These are phyloP conservation scores for Ophiocordyceps australis DNA, from an alignment of 2,329 filamentous ascomycete species.

Conservation along the genomic window DNA sequence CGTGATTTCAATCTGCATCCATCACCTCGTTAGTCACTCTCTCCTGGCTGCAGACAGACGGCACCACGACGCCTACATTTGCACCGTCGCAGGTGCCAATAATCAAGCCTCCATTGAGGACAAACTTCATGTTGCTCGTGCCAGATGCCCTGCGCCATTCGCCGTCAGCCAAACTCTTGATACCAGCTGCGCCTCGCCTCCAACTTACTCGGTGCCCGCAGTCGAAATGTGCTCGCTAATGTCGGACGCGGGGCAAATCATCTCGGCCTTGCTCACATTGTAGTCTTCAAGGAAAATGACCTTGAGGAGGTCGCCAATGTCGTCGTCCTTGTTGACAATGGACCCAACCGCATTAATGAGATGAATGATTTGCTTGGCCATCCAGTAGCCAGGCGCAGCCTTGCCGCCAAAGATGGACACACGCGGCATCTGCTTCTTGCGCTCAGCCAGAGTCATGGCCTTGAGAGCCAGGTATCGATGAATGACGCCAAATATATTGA, in stretches of 20 bases:
- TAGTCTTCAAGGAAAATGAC: constrained; percentile 97
- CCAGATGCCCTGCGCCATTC: constrained; percentile 46
- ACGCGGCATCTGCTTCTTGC: constrained; percentile 70
- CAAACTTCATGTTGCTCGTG: constrained; percentile 99
- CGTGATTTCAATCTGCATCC: constrained; percentile 68
- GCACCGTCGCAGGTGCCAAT: constrained; percentile 97
- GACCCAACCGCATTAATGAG: constrained; percentile 81
- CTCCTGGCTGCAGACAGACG: neutral
- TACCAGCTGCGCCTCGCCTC: neutral
- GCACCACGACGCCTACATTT: constrained; percentile 62
- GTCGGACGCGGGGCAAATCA: constrained; percentile 86
- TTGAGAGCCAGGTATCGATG: constrained; percentile 86
- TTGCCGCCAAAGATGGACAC: constrained; percentile 97
- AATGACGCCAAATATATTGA: constrained; percentile 98
- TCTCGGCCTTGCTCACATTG: constrained; percentile 98
- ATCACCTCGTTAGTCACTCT: neutral
- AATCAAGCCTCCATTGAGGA: constrained; percentile 89
- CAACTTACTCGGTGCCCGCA: constrained; percentile 66
- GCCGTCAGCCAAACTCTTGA: too few relatives aligned
- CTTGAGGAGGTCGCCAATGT: constrained; percentile 87
- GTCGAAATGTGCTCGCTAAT: constrained; percentile 98
- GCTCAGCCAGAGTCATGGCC: constrained; percentile 62
- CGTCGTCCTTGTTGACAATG: constrained; percentile 81
- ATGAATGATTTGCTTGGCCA: constrained; percentile 98
- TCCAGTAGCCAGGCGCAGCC: constrained; percentile 97